These are phyloP conservation scores for Gigaspora rosea DNA, from an alignment of 192 early-diverging fungal genomes.

Conservation along the genomic window DNA sequence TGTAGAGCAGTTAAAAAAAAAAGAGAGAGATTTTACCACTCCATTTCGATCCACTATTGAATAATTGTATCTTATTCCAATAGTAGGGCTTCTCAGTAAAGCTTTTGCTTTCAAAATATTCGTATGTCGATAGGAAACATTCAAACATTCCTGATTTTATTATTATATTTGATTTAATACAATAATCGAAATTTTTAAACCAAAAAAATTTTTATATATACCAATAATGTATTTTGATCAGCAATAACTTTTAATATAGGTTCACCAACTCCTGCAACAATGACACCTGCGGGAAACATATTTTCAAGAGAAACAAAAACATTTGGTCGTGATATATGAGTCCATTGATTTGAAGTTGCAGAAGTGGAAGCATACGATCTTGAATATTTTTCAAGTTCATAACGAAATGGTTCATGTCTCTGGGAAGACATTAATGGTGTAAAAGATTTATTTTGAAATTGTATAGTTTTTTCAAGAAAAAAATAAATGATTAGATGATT, in stretches of 20 bases:
- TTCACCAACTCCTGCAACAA: background rate
- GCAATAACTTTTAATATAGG: background rate
- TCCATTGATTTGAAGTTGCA: background rate
- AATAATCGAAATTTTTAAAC: background rate
- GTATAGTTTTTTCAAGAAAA: no score
- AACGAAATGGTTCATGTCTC: background rate
- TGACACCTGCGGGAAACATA: background rate
- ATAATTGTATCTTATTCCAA: slow-evolving; percentile 16
- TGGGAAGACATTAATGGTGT: no score
- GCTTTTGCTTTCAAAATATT: background rate
- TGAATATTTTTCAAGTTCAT: slow-evolving; percentile 3
- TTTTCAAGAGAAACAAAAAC: background rate
- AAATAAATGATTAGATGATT: no score
- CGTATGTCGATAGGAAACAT: background rate
- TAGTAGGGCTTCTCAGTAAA: slow-evolving; percentile 1
- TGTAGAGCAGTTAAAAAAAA: background rate
- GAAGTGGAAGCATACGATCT: background rate
- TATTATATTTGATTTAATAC: background rate
- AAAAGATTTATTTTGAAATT: no score
- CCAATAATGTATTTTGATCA: background rate
- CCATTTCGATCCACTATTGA: background rate
- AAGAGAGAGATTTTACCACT: background rate
- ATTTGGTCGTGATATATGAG: background rate
- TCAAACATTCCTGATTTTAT: slow-evolving; percentile 1
- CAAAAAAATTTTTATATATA: background rate